Base-by-base conservation (phyloP, 192 early-diverging fungal genomes). In the Oehlia diaphana region DNA sequence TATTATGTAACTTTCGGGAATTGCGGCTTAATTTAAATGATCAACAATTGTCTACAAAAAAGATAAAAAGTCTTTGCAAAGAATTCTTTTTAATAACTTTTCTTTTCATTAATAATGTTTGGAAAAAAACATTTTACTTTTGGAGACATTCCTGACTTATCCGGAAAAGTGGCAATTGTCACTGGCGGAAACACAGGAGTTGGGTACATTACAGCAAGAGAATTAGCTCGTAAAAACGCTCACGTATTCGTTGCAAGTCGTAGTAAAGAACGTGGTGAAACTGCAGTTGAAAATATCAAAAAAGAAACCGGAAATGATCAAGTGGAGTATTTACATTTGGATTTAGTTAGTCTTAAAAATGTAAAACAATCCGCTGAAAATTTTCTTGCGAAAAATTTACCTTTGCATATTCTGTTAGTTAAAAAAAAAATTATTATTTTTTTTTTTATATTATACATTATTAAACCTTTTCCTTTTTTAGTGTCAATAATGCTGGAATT, bases 131-230 rank as follows among this genome's bases (percentile, higher is more conserved):
- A 58, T 58, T 81, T 81, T 75, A 58, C 47, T 26, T 35, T 65
- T 31, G 35, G 58, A 13, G 21, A 74, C 8, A 81, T 81, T 49
- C 83, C 85, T 44, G 81, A 84, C 44, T 78, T 84, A 13, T 70
- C 78, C 6, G 84, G 81, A n/a, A 89, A 86, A 62, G 74, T 84
- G 28, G 83, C 83, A 21, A 82, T 89, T 28, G 78, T 89, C 21
- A 89, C 87, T 8, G 89, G 89, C 3, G 84, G 82, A 16, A 89
- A 85, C 49, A 64, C 82, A 14, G 89, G 89, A 13, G 77, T 83
- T n/a, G 82, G 84, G 9, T 83, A 80, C 49, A 76, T 53, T 12
- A 85, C 84, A 2, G 63, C 84, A 2, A 70, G 77, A 9, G 84
- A 64, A 8, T 53, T 85, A 14, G 82, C 84, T 7, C 58, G 70